These are phyloP conservation scores for Berberis vulgaris DNA, from an alignment of 164 flowering plant genomes.

Conservation along the genomic window DNA sequence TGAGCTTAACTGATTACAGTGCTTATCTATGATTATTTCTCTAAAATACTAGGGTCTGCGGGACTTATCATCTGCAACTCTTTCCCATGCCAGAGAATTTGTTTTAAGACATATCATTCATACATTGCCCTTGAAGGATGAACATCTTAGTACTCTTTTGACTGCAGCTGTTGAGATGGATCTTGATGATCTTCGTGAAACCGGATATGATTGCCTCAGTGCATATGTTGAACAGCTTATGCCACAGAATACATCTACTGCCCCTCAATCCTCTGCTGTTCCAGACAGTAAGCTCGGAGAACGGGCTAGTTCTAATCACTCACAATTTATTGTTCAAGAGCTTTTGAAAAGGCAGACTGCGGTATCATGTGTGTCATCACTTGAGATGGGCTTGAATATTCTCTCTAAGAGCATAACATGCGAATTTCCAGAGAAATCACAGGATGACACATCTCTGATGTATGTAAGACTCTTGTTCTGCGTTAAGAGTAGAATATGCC, in stretches of 20 bases:
- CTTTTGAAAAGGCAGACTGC: constrained; percentile 44
- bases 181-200: constrained; percentile 29
- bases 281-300: constrained; percentile 10
- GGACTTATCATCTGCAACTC: constrained; percentile 46
- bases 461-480: constrained; percentile 19
- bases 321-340: constrained; percentile 31
- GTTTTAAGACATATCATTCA: constrained; percentile 45
- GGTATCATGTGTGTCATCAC: constrained; percentile 33
- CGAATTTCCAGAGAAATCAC: constrained; percentile 9
- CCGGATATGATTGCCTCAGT: constrained; percentile 25
- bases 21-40: background rate
- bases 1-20: background rate
- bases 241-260: constrained; percentile 18
- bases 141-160: constrained; percentile 45
- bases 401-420: constrained; percentile 23
- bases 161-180: constrained; percentile 53
- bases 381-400: constrained; percentile 33
- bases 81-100: constrained; percentile 37
- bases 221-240: constrained; percentile 42
- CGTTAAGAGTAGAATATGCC: background rate
- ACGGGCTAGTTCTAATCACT: constrained; percentile 16
- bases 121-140: constrained; percentile 42
- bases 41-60: constrained; percentile 47
- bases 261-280: constrained; percentile 11
- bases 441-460: constrained; percentile 12